phyloP scores from a whole-genome alignment of 768 basidiomycete species.

The Pleurotus tuber-regium region DNA sequence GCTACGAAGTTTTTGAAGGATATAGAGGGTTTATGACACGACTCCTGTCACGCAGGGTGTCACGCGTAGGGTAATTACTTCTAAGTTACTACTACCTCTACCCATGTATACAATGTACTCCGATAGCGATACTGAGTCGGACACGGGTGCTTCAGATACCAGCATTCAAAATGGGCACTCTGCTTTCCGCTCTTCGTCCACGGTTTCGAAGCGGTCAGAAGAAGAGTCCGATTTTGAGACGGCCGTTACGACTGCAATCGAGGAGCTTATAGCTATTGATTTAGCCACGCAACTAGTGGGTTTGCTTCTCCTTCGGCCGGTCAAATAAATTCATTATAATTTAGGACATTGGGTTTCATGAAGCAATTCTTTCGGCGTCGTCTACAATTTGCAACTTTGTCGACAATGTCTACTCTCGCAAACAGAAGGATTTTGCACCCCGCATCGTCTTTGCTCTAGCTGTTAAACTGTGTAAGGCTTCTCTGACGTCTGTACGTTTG shows the following conservation, averaged over 20 bases:
- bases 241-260: background rate
- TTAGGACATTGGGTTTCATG: conserved; percentile 32
- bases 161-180: background rate
- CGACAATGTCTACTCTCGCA: background rate
- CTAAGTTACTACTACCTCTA: background rate
- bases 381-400: conserved; percentile 26
- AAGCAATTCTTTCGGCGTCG: conserved; percentile 31
- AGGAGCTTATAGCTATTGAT: background rate
- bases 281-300: no score
- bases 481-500: background rate
- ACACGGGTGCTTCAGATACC: conserved; percentile 27
- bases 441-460: background rate
- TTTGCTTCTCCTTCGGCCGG: no score
- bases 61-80: background rate
- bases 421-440: background rate
- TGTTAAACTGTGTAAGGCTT: conserved; percentile 2
- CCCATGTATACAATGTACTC: conserved; percentile 13
- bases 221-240: no score
- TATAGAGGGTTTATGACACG: conserved; percentile 51
- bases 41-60: conserved; percentile 4
- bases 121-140: conserved; percentile 57
- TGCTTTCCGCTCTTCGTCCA: background rate
- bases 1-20: conserved; percentile 56
- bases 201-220: background rate
- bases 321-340: no score